These are phyloP conservation scores for Phaeosphaeriaceae sp. DNA, from an alignment of 2,329 filamentous ascomycete species.

Conservation along the genomic window DNA sequence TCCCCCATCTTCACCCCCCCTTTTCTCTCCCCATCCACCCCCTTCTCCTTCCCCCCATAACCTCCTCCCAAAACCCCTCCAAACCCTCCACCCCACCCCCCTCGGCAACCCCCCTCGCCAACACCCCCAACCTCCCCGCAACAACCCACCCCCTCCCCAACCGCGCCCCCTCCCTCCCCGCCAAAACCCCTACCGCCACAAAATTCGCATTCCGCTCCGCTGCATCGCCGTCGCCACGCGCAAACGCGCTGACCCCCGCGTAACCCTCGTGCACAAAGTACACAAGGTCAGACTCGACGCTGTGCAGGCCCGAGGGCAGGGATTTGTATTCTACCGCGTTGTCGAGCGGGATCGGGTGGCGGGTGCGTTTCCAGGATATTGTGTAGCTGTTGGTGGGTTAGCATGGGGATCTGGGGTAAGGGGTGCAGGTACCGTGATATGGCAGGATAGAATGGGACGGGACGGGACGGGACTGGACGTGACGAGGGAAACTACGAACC, in stretches of 20 bases:
- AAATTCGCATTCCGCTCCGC: slow-evolving; percentile 87
- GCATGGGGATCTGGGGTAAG: slow-evolving; percentile 2
- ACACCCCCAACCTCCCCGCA: slow-evolving; percentile 73
- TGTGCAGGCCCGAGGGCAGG: slow-evolving; percentile 89
- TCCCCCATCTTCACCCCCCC: slow-evolving; percentile 36
- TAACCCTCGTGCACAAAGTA: slow-evolving; percentile 90
- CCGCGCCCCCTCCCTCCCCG: slow-evolving; percentile 83
- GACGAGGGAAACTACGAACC: slow-evolving; percentile 67
- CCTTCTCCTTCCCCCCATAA: slow-evolving; percentile 7
- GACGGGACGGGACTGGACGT: no score
- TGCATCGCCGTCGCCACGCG: slow-evolving; percentile 81
- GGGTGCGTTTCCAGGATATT: slow-evolving; percentile 82
- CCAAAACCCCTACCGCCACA: slow-evolving; percentile 87
- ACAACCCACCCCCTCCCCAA: slow-evolving; percentile 90
- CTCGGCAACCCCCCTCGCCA: slow-evolving; percentile 70
- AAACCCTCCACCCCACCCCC: slow-evolving; percentile 70
- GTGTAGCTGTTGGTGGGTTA: slow-evolving; percentile 64
- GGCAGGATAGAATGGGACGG: background rate
- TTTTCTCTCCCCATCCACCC: slow-evolving; percentile 54
- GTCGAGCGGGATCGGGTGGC: slow-evolving; percentile 74
- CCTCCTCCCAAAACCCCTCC: slow-evolving; percentile 80
- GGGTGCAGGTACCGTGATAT: slow-evolving; percentile 1
- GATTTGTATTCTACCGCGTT: slow-evolving; percentile 96
- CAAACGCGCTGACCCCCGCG: slow-evolving; percentile 89
- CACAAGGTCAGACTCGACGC: slow-evolving; percentile 82